phyloP scores from a whole-genome alignment of 176 grass and related monocot genomes.

The Puccinellia tenuiflora region DNA sequence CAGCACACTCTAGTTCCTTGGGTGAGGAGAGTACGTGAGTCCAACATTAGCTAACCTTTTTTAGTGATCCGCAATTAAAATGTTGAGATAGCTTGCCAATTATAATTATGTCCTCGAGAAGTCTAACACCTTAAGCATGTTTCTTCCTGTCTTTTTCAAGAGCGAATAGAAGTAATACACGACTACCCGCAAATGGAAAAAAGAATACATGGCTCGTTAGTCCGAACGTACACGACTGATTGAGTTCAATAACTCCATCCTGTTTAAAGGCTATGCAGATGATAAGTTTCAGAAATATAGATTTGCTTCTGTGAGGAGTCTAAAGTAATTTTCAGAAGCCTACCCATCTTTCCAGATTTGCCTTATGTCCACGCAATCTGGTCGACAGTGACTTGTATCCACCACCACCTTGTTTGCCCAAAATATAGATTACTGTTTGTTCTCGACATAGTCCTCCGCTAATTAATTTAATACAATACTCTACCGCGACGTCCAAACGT shows the following conservation, averaged over 20 bases:
- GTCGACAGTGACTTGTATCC: not conserved
- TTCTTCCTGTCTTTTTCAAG: too few species aligned
- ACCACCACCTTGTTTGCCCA: slow-evolving; percentile 14
- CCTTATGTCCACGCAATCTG: slow-evolving; percentile 14
- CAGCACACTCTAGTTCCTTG: too few species aligned
- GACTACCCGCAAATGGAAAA: not conserved
- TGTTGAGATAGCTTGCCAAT: too few species aligned
- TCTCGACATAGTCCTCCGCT: not conserved
- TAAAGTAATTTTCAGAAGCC: not conserved
- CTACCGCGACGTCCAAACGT: not conserved
- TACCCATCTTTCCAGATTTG: not conserved
- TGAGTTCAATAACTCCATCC: not conserved
- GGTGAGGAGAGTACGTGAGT: too few species aligned
- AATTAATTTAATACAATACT: not conserved
- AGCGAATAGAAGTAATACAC: not conserved
- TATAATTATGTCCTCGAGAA: too few species aligned
- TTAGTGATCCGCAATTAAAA: too few species aligned
- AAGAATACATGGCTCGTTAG: too few species aligned
- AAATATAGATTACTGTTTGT: not conserved
- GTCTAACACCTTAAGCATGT: too few species aligned
- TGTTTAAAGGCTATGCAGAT: not conserved
- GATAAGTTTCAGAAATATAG: too few species aligned
- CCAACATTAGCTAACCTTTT: too few species aligned
- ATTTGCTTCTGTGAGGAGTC: not conserved
- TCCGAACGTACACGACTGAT: not conserved